phyloP scores from a whole-genome alignment of 2,329 filamentous ascomycete genomes.

The Trichophyton simii region DNA sequence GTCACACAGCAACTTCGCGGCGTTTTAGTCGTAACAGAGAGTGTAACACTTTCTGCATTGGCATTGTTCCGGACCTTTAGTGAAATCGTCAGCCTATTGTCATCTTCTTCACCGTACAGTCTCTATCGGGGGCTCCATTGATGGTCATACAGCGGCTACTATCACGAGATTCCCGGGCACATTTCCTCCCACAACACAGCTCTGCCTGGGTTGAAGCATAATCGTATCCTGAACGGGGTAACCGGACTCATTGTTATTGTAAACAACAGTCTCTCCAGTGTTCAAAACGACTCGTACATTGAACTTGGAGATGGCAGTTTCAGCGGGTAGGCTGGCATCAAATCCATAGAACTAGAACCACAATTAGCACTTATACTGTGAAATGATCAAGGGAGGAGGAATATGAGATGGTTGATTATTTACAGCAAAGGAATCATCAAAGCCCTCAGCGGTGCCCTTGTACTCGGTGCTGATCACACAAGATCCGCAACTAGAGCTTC shows the following conservation, averaged over 20 bases:
- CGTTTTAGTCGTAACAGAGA: conserved; percentile 7
- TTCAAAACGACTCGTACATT: conserved; percentile 4
- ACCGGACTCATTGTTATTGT: conserved; percentile 8
- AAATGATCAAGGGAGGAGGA: not conserved
- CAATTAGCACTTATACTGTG: not conserved
- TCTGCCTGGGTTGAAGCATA: conserved; percentile 10
- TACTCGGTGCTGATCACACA: conserved; percentile 7
- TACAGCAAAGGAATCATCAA: conserved; percentile 11
- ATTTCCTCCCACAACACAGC: conserved; percentile 5
- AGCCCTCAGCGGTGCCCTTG: conserved; percentile 8
- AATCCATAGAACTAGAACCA: conserved; percentile 10
- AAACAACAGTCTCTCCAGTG: conserved; percentile 1
- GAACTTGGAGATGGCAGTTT: conserved; percentile 8
- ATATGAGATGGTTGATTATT: not conserved
- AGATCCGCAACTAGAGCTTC: conserved; percentile 6
- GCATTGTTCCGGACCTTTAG: conserved; percentile 7
- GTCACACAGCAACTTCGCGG: conserved; percentile 10
- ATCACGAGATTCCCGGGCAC: conserved; percentile 6
- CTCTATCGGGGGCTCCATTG: too few relatives aligned
- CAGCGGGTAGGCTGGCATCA: conserved; percentile 3
- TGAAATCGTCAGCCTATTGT: not conserved
- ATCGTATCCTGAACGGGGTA: conserved; percentile 11
- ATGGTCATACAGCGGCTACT: conserved; percentile 9
- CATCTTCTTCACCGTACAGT: too few relatives aligned
- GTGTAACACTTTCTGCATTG: conserved; percentile 1